Evolutionary conservation across 495 filamentous ascomycete species (phyloP).

Genomic region (Neurospora cerealis): DNA sequence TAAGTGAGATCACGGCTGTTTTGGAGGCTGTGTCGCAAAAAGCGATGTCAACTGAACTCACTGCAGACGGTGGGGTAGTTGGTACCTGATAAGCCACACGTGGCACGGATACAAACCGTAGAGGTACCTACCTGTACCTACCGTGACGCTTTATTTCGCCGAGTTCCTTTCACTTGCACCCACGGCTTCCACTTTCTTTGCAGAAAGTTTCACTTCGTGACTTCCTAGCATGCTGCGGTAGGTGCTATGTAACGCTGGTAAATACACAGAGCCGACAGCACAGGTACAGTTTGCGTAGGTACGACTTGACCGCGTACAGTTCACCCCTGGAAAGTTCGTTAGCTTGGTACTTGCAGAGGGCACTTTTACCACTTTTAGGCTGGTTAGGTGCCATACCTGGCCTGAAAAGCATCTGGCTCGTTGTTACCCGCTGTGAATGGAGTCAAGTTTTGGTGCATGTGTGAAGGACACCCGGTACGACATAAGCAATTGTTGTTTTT

Average conservation of each 20-base stretch:
- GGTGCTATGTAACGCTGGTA: neutral
- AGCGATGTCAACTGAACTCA: neutral
- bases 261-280: neutral
- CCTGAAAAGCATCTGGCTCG: no score
- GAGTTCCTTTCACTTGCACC: neutral
- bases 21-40: neutral
- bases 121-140: neutral
- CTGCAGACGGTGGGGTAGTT: neutral
- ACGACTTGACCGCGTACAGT: neutral
- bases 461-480: no score
- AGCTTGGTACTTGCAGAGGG: no score
- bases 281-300: neutral
- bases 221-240: neutral
- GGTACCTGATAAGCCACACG: neutral
- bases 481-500: no score
- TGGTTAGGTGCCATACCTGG: no score
- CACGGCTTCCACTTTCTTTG: neutral
- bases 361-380: no score
- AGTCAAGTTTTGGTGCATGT: no score
- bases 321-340: no score
- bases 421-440: no score
- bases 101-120: neutral
- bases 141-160: neutral
- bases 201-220: neutral
- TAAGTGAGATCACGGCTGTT: neutral